Conservation (phyloP, 2,329 filamentous ascomycete species). For the Diaporthe sp. region DNA sequence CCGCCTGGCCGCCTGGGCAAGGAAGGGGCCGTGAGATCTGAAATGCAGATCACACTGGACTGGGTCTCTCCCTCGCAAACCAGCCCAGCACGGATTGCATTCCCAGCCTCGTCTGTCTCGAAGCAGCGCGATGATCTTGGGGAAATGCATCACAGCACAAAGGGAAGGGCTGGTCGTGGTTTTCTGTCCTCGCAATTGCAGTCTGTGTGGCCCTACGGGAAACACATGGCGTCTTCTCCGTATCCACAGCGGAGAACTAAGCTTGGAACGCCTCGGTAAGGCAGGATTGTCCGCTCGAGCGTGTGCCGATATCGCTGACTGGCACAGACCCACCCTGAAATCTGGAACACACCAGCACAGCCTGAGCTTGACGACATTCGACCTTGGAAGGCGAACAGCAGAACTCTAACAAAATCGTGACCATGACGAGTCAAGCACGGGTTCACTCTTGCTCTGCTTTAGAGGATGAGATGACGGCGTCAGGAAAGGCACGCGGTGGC, state of each 20-base stretch:
- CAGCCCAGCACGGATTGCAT: conserved; percentile 26
- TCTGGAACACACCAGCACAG: not conserved
- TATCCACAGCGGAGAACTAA: conserved; percentile 13
- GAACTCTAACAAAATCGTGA: conserved; percentile 5
- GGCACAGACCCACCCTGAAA: conserved; percentile 29
- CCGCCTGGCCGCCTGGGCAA: conserved; percentile 14
- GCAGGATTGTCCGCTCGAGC: conserved; percentile 20
- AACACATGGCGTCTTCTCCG: not conserved
- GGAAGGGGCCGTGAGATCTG: conserved; percentile 22
- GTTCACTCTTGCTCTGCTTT: not conserved
- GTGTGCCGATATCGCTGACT: conserved; percentile 37
- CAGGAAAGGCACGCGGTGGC: not conserved
- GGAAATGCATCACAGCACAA: conserved; percentile 9
- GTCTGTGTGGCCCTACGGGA: not conserved
- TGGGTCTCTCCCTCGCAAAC: conserved; percentile 27
- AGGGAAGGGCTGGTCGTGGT: not conserved
- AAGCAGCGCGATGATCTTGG: conserved; percentile 20
- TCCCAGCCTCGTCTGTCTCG: conserved; percentile 31
- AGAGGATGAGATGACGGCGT: not conserved
- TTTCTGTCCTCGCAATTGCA: not conserved
- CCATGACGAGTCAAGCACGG: conserved; percentile 16
- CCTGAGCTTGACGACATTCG: conserved; percentile 19
- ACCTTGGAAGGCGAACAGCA: conserved; percentile 3
- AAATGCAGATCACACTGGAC: conserved; percentile 32
- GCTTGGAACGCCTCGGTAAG: conserved; percentile 18